These are phyloP conservation scores for Vanilla planifolia DNA, from an alignment of 106 monocot genomes.

Conservation along the genomic window DNA sequence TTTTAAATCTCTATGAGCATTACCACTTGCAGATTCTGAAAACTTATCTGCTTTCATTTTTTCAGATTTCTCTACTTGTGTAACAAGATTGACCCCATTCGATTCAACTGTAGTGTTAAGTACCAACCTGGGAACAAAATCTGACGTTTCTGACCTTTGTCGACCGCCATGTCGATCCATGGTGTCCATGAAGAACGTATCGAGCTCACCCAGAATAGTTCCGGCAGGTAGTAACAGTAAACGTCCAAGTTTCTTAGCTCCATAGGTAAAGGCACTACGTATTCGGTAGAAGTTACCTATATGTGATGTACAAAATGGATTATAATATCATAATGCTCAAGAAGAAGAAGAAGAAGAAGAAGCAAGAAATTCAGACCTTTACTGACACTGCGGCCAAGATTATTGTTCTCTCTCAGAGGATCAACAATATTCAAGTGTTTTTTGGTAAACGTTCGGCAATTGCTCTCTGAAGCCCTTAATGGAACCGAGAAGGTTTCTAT, in stretches of 20 bases:
- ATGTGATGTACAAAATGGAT: not conserved
- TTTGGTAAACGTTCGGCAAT: conserved; percentile 58
- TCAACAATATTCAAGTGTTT: conserved; percentile 97
- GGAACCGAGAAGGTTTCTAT: conserved; percentile 43
- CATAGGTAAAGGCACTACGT: conserved; percentile 75
- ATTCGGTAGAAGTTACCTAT: conserved; percentile 82
- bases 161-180: conserved; percentile 58
- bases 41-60: not conserved
- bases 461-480: conserved; percentile 48
- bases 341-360: no score
- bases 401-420: conserved; percentile 89
- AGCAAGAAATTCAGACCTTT: no score
- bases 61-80: not conserved
- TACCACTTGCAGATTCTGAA: conserved; percentile 7
- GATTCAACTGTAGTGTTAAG: not conserved
- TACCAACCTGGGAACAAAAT: conserved; percentile 1
- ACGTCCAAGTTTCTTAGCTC: conserved; percentile 65
- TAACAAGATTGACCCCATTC: not conserved
- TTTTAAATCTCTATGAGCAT: conserved; percentile 11
- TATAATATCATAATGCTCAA: no score
- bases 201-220: conserved; percentile 36
- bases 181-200: conserved; percentile 65
- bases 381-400: conserved; percentile 92
- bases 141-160: conserved; percentile 45
- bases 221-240: conserved; percentile 49